phyloP scores from a whole-genome alignment of 2,329 filamentous ascomycete species.

The Diaporthe sp. region DNA sequence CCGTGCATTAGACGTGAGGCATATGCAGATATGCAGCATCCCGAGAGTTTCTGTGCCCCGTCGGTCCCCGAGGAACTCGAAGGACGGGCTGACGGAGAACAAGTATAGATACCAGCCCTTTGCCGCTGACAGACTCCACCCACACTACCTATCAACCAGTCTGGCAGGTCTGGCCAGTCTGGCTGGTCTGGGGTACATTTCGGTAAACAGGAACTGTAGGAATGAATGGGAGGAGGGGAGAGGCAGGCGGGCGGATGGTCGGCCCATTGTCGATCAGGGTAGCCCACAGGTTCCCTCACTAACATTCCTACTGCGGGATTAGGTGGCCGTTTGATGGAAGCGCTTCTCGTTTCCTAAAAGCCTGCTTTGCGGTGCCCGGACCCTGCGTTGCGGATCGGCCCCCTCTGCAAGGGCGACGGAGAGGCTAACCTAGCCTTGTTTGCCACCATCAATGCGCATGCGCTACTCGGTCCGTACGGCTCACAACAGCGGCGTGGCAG shows the following conservation, averaged over 20 bases:
- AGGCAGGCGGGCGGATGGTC: not conserved
- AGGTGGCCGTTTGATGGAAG: not conserved
- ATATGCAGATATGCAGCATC: constrained; percentile 17
- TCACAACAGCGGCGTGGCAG: not conserved
- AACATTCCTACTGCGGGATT: not conserved
- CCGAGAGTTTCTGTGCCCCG: constrained; percentile 4
- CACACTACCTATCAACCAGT: not conserved
- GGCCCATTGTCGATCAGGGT: constrained; percentile 3
- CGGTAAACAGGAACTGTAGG: not conserved
- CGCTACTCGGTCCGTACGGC: not conserved
- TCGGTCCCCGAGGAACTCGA: not conserved
- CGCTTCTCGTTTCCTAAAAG: not conserved
- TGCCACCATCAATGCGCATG: not conserved
- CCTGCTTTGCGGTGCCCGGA: not conserved
- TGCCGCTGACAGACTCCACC: not conserved
- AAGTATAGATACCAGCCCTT: not conserved
- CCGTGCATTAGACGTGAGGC: constrained; percentile 7
- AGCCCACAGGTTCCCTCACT: not conserved
- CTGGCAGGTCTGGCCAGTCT: not conserved
- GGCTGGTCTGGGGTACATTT: not conserved
- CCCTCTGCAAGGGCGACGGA: constrained; percentile 29
- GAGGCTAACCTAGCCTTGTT: not conserved
- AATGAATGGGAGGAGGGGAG: not conserved
- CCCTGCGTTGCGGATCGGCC: constrained; percentile 25
- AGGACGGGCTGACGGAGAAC: not conserved